Evolutionary conservation across 2,329 filamentous ascomycete genomes (phyloP).

Genomic region (Monilinia aucupariae): DNA sequence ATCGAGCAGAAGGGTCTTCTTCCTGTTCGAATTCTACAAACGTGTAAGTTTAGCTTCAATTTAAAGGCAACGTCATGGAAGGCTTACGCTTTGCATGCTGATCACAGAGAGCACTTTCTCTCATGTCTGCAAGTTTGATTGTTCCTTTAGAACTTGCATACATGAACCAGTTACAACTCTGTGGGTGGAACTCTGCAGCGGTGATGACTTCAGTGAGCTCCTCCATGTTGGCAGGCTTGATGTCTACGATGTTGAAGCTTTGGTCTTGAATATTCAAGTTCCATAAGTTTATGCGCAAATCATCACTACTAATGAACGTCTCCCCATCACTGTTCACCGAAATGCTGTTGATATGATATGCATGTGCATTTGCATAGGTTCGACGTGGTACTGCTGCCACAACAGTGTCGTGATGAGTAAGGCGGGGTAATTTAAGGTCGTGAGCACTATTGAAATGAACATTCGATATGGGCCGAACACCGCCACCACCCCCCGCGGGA

Average conservation of each 20-base stretch:
- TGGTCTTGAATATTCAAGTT: slow-evolving; percentile 99
- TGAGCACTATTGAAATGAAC: slow-evolving; percentile 72
- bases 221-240: slow-evolving; percentile 99
- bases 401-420: slow-evolving; percentile 97
- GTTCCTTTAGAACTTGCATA: slow-evolving; percentile 98
- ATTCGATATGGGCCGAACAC: slow-evolving; percentile 65
- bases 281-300: slow-evolving; percentile 96
- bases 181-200: slow-evolving; percentile 92
- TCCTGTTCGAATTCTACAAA: slow-evolving; percentile 91
- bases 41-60: slow-evolving; percentile 20
- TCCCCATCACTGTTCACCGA: slow-evolving; percentile 99
- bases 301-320: slow-evolving; percentile 98
- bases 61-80: neutral
- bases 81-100: slow-evolving; percentile 81
- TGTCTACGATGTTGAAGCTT: slow-evolving; percentile 99
- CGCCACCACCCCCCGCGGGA: slow-evolving; percentile 66
- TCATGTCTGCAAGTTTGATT: slow-evolving; percentile 98
- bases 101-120: slow-evolving; percentile 92
- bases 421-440: slow-evolving; percentile 86
- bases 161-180: slow-evolving; percentile 99
- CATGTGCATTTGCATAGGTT: slow-evolving; percentile 96
- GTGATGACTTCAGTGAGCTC: slow-evolving; percentile 98
- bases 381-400: slow-evolving; percentile 92
- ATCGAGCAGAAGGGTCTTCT: slow-evolving; percentile 92
- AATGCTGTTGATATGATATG: slow-evolving; percentile 99